Base-by-base conservation (phyloP, 1,284 basidiomycete species). In the Heterobasidion annosum region DNA sequence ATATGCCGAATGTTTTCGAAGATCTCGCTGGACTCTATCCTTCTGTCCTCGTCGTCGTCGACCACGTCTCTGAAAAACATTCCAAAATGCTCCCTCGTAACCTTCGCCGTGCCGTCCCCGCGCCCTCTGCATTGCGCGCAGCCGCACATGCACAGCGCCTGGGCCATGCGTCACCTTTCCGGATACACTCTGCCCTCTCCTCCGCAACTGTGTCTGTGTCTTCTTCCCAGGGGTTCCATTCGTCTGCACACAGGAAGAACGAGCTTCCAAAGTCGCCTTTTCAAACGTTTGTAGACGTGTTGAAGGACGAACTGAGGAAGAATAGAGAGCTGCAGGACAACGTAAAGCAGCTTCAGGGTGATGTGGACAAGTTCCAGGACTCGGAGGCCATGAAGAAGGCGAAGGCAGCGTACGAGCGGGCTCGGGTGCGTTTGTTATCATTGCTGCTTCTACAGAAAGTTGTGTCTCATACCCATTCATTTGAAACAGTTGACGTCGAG, bases 301-400 rank as follows among this genome's bases (percentile, higher is more conserved):
- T 99, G 54, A 83, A 81, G 61, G 93, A 97, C 57, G 96, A 99
- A 72, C 74, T 99, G 50, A 78, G 83, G 67, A 98, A 98, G 78
- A 96, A 93, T 68, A 78, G 93, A 62, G 95, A 96, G 67, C 77
- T 97, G 55, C 93, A 97, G 73, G 93, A 98, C 51, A 97, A 96
- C 71, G 89, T 98, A 56, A 94, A 93, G 73, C 93, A 97, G 72
- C 80, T 99, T 34, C 92, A 96, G 71, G 97, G 97, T 62, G 93
- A 98, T 69, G 96, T 97, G 42, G 91, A 93, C 73, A 98, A 98
- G 73, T 73, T 98, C 52, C 95, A 97, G 73, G 96, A 99, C 68
- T 92, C 88, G 54, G 93, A 96, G 68, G 89, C 95, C n/a, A 90
- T 98, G 92, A 93, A 91, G 75, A 81, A 79, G 63, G 93, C 93